Base-by-base conservation (phyloP, 139 green algal genomes). In the Chlorella sp. region DNA sequence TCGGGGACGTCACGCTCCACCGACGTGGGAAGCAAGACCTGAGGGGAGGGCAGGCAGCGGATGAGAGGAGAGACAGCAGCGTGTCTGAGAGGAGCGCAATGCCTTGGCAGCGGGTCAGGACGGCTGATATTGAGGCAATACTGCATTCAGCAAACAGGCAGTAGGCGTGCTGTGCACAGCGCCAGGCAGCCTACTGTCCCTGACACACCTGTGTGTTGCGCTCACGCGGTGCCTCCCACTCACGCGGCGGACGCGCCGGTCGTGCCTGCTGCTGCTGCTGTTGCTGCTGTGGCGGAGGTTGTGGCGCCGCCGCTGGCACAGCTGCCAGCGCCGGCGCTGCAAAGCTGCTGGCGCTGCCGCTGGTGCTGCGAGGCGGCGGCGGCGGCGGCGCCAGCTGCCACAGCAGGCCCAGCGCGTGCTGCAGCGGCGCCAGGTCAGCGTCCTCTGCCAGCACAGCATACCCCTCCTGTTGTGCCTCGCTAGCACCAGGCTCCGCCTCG, bases 401-500 rank as follows among this genome's bases (percentile, higher is more conserved):
- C 69, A 94, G 90, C 78, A 94, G 88, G 34, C 81, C 77, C 76
- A 94, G 69, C 1, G 92, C 91, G 61, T 83, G 53, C 80, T 77
- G 71, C 34, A 96, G 89, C 11, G 92, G 90, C 86, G 91, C 89
- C 48, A 98, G 81, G 64, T 95, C 93, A 30, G 82, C 86, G 82
- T 92, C 92, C 18, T 94, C 92, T 36, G 96, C 90, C 24, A 95
- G 90, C 36, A 96, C 85, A 32, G 96, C 91, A 19, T 90, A 96
- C 48, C 94, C 37, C 42, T 69, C 80, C 24, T 61, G 40, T 39
- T 22, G 15, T 36, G 21, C 12, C 16, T 2, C 71, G 71, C 30
- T 79, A 5, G 32, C 12, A 34, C n/a, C 81, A 42, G 61, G 15
- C 9, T 9, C 60, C 7, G 57, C 34, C n/a, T 57, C 48, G 9